Evolutionary conservation across 257 asterid genomes (phyloP), one percentile per base, ranked within the genome.

Genomic region (Handroanthus guayacan): DNA sequence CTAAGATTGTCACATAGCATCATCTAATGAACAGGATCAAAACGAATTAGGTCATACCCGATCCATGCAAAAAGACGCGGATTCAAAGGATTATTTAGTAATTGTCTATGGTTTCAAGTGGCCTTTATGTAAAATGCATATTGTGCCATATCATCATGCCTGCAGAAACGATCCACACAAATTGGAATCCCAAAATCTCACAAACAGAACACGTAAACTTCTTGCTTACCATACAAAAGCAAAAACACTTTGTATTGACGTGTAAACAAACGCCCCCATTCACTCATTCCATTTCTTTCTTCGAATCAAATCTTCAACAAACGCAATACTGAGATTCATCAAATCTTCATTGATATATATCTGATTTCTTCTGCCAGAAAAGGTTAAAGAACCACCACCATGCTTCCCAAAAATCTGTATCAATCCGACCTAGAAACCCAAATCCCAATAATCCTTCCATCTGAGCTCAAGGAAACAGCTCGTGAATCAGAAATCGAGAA

Each of bases 201-300:
- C 54, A 10, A 74, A 14, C 79, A 25, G 62, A 67, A 62, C 87
- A 83, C 87, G 89, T 85, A 67, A 41, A 57, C 13, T 71, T 78
- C 79, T 75, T 82, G 78, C 75, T 20, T 69, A 74, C 93, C 88
- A 85, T 83, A 60, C 76, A 74, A 68, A 75, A 38, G 45, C 61
- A 12, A 3, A 10, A 36, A 16, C 69, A 12, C 50, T 25, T 68
- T 45, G 47, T 34, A 64, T 51, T 36, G 86, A 82, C 91, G 88
- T 86, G 85, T 63, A 74, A 71, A 45, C 77, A n/a, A 74, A 54
- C 57, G 18, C 55, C 83, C 87, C 88, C 83, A 75, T 63, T 73
- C 74, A 41, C 47, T 75, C 44, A 3, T 11, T 5, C 44, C 31
- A 25, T 25, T 25, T 25, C 31, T 41, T 41, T 41, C 76, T 4